These are phyloP conservation scores for Olyra latifolia DNA, from an alignment of 176 grass and related monocot genomes.

Conservation along the genomic window DNA sequence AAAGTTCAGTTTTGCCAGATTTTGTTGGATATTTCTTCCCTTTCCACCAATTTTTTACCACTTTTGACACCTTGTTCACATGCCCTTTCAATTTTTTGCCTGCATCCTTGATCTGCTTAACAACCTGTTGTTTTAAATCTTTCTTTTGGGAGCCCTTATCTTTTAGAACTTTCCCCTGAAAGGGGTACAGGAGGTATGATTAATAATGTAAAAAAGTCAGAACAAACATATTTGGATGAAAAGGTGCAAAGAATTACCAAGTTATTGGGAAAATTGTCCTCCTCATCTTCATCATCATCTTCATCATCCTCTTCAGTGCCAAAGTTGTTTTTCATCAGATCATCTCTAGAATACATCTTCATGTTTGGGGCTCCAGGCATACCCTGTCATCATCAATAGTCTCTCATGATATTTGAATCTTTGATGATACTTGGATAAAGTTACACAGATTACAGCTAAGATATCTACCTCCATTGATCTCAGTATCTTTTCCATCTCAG, in stretches of 20 bases:
- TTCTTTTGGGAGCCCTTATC: conserved; percentile 62
- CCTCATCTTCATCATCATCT: conserved; percentile 74
- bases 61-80: conserved; percentile 62
- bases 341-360: conserved; percentile 98
- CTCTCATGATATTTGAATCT: background rate
- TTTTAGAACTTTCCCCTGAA: conserved; percentile 76
- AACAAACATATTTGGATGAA: conserved; percentile 4
- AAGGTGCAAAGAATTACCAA: conserved; percentile 50
- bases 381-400: conserved; percentile 45
- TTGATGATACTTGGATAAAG: background rate
- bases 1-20: conserved; percentile 34
- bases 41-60: conserved; percentile 77
- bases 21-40: conserved; percentile 60
- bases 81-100: conserved; percentile 70
- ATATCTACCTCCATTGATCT: conserved; percentile 78
- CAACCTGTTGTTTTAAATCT: conserved; percentile 65
- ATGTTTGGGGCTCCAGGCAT: conserved; percentile 87
- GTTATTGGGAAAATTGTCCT: conserved; percentile 64
- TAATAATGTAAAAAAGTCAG: background rate
- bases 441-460: conserved; percentile 10
- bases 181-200: background rate
- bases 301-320: conserved; percentile 55
- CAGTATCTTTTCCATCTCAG: conserved; percentile 90
- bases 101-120: conserved; percentile 55
- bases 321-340: conserved; percentile 95